phyloP scores from a whole-genome alignment of 306 rosid species.

The Medicago arabica region DNA sequence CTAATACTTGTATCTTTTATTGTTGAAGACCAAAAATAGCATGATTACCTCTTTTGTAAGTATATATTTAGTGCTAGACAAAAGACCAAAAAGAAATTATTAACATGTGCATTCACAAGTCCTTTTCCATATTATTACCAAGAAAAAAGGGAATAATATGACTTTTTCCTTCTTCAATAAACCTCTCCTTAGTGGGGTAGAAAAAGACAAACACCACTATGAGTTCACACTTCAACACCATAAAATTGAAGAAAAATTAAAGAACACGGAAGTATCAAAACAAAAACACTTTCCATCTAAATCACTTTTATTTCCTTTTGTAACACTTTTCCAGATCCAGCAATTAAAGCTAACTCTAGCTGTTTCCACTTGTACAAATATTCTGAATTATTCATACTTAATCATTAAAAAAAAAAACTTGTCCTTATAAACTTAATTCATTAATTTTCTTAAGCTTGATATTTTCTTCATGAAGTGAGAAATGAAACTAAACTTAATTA shows the following conservation, averaged over 20 bases:
- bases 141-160: conserved; percentile 40
- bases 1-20: conserved; percentile 27
- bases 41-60: conserved; percentile 33
- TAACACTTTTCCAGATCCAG: conserved; percentile 71
- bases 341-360: conserved; percentile 66
- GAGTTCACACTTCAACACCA: conserved; percentile 47
- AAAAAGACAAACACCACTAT: conserved; percentile 54
- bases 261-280: conserved; percentile 64
- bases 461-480: conserved; percentile 18
- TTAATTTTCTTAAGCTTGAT: conserved; percentile 10
- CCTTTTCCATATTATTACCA: conserved; percentile 47
- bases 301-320: conserved; percentile 45
- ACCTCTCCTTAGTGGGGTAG: conserved; percentile 52
- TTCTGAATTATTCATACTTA: conserved; percentile 18
- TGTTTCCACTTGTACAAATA: conserved; percentile 56
- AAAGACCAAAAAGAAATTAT: conserved; percentile 34
- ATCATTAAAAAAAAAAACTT: background rate
- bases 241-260: conserved; percentile 47
- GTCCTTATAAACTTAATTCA: background rate
- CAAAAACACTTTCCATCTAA: conserved; percentile 48
- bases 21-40: conserved; percentile 42
- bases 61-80: conserved; percentile 37
- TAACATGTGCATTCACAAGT: conserved; percentile 37
- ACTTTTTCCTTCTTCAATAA: conserved; percentile 54
- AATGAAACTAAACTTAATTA: conserved; percentile 2